Conservation (phyloP, 345 rosid species). For the Draba incana region DNA sequence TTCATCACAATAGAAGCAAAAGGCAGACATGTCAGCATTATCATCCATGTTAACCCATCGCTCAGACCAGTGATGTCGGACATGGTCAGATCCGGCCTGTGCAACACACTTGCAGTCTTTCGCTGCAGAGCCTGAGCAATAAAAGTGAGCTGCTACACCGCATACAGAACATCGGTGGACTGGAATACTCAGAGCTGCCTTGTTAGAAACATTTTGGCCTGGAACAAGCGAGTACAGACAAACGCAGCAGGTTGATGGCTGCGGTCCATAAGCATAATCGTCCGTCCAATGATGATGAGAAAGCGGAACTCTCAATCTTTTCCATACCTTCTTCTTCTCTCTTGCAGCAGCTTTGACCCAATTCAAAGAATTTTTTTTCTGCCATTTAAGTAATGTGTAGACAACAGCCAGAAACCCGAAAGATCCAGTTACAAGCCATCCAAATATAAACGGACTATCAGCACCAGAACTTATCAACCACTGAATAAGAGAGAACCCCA, state of each 20-base stretch:
- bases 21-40: constrained; percentile 58
- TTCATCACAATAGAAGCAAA: constrained; percentile 70
- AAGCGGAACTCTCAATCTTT: constrained; percentile 57
- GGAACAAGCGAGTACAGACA: constrained; percentile 58
- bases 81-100: constrained; percentile 57
- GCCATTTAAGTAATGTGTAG: constrained; percentile 62
- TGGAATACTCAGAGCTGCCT: constrained; percentile 46
- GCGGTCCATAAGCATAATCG: constrained; percentile 50
- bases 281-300: constrained; percentile 65
- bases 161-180: constrained; percentile 63
- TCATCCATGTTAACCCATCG: constrained; percentile 69
- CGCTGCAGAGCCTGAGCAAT: constrained; percentile 63
- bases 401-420: constrained; percentile 49
- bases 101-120: constrained; percentile 70
- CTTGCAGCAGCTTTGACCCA: constrained; percentile 70
- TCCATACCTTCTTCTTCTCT: constrained; percentile 62
- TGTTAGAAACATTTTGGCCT: constrained; percentile 42
- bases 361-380: constrained; percentile 53
- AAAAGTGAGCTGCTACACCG: constrained; percentile 67
- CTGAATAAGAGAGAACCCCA: constrained; percentile 47
- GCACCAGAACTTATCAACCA: constrained; percentile 45
- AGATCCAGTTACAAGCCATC: constrained; percentile 55
- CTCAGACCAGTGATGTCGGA: constrained; percentile 71
- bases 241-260: constrained; percentile 65
- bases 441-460: constrained; percentile 46